Conservation (phyloP, 75 land plant species). For the Adiantum capillusveneris region DNA sequence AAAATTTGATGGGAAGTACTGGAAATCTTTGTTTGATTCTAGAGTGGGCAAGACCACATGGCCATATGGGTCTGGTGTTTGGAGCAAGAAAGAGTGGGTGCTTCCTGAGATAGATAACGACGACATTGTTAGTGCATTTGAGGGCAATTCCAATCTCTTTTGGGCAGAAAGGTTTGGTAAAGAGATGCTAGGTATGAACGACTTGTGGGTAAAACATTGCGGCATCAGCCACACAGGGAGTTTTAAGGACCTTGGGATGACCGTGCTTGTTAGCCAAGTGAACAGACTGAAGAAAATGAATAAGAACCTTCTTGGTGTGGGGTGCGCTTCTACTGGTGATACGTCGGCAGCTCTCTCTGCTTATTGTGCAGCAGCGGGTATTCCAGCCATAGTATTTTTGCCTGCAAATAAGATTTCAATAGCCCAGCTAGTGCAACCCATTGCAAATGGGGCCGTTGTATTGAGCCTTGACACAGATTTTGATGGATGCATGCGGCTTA, state of each 20-base stretch:
- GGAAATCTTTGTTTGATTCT: conserved; percentile 80
- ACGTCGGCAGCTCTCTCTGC: conserved; percentile 86
- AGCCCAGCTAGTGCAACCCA: conserved; percentile 76
- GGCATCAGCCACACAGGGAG: conserved; percentile 89
- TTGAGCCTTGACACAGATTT: conserved; percentile 86
- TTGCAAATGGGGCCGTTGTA: conserved; percentile 82
- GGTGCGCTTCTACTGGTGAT: too few species aligned
- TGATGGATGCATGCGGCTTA: conserved; percentile 89
- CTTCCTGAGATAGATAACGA: conserved; percentile 74
- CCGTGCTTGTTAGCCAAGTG: conserved; percentile 82
- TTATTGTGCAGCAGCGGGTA: conserved; percentile 79
- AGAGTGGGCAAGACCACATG: conserved; percentile 84
- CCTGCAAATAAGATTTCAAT: conserved; percentile 72
- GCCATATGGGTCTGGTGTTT: conserved; percentile 92
- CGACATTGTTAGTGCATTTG: conserved; percentile 74
- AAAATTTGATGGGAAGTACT: conserved; percentile 56
- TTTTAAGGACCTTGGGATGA: conserved; percentile 94
- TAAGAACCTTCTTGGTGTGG: conserved; percentile 69
- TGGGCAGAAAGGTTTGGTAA: conserved; percentile 88
- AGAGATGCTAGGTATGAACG: conserved; percentile 62
- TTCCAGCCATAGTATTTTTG: conserved; percentile 91
- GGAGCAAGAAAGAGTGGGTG: conserved; percentile 87
- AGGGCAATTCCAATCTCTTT: conserved; percentile 90
- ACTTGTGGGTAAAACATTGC: too few species aligned
- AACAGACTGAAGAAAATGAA: conserved; percentile 56